Percentiles rank a stretch among this genome's conserved stretches.
These are phyloP conservation scores for Elongisporangium undulatum DNA, from an alignment of 352 stramenopile species.

Conservation along the genomic window DNA sequence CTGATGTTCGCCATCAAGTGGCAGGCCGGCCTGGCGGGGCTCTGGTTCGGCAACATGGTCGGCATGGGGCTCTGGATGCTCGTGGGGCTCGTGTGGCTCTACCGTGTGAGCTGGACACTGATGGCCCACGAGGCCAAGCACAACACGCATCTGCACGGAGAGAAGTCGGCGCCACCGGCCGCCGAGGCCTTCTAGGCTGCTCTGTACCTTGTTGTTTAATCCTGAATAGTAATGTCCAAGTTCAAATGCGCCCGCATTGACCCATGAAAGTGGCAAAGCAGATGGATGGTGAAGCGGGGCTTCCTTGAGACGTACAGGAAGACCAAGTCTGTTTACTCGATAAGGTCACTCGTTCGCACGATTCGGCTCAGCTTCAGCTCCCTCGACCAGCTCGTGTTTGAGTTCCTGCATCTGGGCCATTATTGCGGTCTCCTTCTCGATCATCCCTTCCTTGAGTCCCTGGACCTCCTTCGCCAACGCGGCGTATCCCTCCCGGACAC, in stretches of 20 bases:
- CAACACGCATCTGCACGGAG: slow-evolving; percentile 21
- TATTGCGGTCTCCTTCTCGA: too few species aligned
- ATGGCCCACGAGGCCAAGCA: slow-evolving; percentile 47
- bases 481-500: too few species aligned
- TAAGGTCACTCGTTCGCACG: too few species aligned
- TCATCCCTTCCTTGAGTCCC: too few species aligned
- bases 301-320: too few species aligned
- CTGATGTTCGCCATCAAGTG: slow-evolving; percentile 37
- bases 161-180: not conserved
- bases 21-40: slow-evolving; percentile 30
- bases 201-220: not conserved
- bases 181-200: not conserved
- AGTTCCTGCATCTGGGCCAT: too few species aligned
- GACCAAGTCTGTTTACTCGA: too few species aligned
- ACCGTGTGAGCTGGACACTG: slow-evolving; percentile 39
- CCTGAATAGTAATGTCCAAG: not conserved
- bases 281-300: too few species aligned
- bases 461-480: too few species aligned
- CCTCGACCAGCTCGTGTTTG: too few species aligned
- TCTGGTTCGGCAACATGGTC: slow-evolving; percentile 55
- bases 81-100: slow-evolving; percentile 33
- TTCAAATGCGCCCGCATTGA: not conserved
- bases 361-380: too few species aligned
- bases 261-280: too few species aligned
- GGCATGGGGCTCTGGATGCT: slow-evolving; percentile 35